These are phyloP conservation scores for Byssothecium circinans DNA, from an alignment of 2,329 filamentous ascomycete genomes.

Conservation along the genomic window DNA sequence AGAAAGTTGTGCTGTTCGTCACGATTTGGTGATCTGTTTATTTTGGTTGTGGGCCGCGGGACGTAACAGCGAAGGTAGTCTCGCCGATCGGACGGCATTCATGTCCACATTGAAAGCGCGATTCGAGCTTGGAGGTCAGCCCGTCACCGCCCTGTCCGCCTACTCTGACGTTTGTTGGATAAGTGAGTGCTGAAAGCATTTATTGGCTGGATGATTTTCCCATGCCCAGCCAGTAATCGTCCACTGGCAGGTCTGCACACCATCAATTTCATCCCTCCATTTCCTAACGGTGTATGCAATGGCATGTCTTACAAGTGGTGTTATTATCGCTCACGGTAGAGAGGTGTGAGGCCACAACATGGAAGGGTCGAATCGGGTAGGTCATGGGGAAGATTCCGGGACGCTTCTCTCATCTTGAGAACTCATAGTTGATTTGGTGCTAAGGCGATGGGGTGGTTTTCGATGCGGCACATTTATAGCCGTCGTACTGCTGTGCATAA, in stretches of 20 bases:
- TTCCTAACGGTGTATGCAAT: not conserved
- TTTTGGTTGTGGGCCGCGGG: not conserved
- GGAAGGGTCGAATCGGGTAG: not conserved
- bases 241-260: not conserved
- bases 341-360: not conserved
- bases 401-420: constrained; percentile 2
- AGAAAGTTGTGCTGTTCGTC: not conserved
- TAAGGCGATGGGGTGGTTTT: not conserved
- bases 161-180: not conserved
- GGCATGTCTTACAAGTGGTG: constrained; percentile 8
- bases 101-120: not conserved
- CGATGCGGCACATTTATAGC: constrained; percentile 15
- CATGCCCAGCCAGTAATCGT: constrained; percentile 4
- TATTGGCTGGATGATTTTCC: constrained; percentile 18
- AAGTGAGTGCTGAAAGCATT: not conserved
- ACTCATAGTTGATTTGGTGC: not conserved
- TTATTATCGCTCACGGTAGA: not conserved
- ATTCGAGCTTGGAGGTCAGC: not conserved
- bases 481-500: not conserved
- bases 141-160: not conserved
- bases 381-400: constrained; percentile 6
- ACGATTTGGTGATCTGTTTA: not conserved
- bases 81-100: not conserved
- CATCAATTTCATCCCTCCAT: not conserved
- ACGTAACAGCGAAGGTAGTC: not conserved